Evolutionary conservation across 108 stramenopile genomes (phyloP), one percentile per base, ranked within the genome.

Genomic region (Skeletonema tropicum): DNA sequence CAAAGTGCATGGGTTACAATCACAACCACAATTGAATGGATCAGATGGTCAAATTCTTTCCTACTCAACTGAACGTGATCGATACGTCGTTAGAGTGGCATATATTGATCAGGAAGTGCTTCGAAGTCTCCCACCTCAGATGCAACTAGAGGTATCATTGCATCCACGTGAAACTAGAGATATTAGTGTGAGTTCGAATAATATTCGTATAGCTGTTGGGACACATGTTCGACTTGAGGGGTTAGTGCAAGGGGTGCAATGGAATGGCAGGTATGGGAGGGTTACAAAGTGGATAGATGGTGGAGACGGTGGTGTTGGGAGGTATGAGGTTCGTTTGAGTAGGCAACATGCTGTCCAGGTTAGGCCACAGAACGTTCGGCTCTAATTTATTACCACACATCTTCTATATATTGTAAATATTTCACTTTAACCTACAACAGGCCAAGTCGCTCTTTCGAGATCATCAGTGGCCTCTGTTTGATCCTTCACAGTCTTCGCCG

Each of bases 11-110:
- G 92, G 92, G 26, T 66, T 95, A 9, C 76, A 83, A 60, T 80
- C 89, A 7, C 89, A 89, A 74, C 92, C 92, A 30, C 88, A 95
- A 78, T 64, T 95, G 71, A 95, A 95, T 73, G 94, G 89, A 61
- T 84, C 83, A 68, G 90, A 86, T 80, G 94, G 94, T 15, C 92
- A 92, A 25, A 90, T 95, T 72, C 91, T 86, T 14, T 68, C 80
- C 14, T 75, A 75, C 59, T 65, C 68, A 3, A 31, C 46, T n/a
- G 70, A 66, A 39, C 57, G 74, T 15, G 75, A 82, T 68, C 81
- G 81, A 72, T 82, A 82, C 9, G 48, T 71, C 6, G 81, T 82
- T 49, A 25, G 66, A 21, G 35, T 82, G 0, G 45, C 59, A 5
- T 59, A 66, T 17, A n/a, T 66, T 30, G 39, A 36, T 2, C 52